These are phyloP conservation scores for Posidonia australis DNA, from an alignment of 106 monocot genomes.

Conservation along the genomic window DNA sequence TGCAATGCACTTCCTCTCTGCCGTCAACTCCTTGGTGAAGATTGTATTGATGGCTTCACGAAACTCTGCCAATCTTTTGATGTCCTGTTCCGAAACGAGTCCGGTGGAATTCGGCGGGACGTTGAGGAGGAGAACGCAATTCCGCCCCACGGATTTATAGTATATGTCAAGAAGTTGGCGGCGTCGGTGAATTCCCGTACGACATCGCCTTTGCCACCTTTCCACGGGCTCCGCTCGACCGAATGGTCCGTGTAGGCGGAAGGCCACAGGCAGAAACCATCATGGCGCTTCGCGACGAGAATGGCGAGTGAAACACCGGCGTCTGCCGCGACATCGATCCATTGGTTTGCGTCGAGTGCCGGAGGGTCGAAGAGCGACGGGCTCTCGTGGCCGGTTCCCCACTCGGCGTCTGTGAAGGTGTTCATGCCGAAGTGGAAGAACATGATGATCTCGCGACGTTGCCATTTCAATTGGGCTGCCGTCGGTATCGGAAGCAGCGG, in stretches of 20 bases:
- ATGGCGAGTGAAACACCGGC: constrained; percentile 54
- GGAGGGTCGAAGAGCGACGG: constrained; percentile 50
- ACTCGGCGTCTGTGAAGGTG: constrained; percentile 87
- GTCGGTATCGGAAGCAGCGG: constrained; percentile 65
- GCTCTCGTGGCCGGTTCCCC: constrained; percentile 69
- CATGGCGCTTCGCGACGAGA: constrained; percentile 79
- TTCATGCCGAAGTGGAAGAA: constrained; percentile 97
- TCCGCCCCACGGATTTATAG: constrained; percentile 83
- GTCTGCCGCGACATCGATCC: constrained; percentile 44
- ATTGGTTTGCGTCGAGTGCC: constrained; percentile 46
- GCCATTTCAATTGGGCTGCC: constrained; percentile 71
- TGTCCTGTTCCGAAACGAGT: constrained; percentile 44
- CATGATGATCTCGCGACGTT: constrained; percentile 72
- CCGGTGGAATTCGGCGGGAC: constrained; percentile 78
- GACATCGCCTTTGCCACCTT: constrained; percentile 51
- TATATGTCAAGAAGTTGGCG: constrained; percentile 60
- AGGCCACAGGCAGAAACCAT: constrained; percentile 96
- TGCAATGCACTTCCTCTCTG: constrained; percentile 17
- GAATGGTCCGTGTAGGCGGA: constrained; percentile 63
- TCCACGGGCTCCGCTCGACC: constrained; percentile 56
- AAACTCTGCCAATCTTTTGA: constrained; percentile 40
- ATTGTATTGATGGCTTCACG: constrained; percentile 45
- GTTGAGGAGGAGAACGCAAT: constrained; percentile 86
- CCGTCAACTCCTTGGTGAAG: constrained; percentile 44
- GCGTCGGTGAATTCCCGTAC: constrained; percentile 51